Evolutionary conservation across 805 yeast genomes (phyloP).

Genomic region (Cephaloascus albidus): DNA sequence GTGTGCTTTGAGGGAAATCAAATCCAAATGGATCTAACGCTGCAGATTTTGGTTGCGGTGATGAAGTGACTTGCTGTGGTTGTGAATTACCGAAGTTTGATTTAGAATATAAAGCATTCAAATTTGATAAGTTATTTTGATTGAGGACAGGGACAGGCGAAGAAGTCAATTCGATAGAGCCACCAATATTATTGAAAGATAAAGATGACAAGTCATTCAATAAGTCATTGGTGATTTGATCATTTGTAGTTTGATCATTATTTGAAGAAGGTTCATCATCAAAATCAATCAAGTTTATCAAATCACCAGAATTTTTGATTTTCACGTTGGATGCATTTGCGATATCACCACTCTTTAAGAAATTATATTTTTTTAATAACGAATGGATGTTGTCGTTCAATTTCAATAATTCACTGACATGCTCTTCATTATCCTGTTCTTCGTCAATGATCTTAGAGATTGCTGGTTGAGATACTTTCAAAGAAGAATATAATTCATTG

Average conservation of each 20-base stretch:
- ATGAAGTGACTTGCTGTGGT: neutral
- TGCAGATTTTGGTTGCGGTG: constrained; percentile 9
- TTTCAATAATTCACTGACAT: constrained; percentile 53
- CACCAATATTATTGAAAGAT: constrained; percentile 46
- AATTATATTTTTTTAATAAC: constrained; percentile 55
- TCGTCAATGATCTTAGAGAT: constrained; percentile 77
- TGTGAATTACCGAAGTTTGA: neutral
- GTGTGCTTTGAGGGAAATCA: constrained; percentile 27
- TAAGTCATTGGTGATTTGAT: constrained; percentile 39
- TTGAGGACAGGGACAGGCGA: constrained; percentile 12
- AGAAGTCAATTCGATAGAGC: constrained; percentile 22
- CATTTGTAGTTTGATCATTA: constrained; percentile 19
- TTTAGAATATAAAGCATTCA: neutral
- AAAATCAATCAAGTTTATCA: constrained; percentile 59
- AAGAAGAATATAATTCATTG: constrained; percentile 64
- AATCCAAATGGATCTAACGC: constrained; percentile 30
- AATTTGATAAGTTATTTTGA: neutral
- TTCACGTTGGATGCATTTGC: constrained; percentile 42
- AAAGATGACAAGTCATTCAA: constrained; percentile 62
- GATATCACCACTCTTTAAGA: constrained; percentile 56
- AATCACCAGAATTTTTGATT: constrained; percentile 6
- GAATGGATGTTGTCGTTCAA: constrained; percentile 72
- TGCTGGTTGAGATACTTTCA: constrained; percentile 81
- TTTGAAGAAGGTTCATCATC: constrained; percentile 43
- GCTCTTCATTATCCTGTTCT: constrained; percentile 45